Base-by-base conservation (phyloP, 2,329 filamentous ascomycete genomes). In the Didymella pomorum region DNA sequence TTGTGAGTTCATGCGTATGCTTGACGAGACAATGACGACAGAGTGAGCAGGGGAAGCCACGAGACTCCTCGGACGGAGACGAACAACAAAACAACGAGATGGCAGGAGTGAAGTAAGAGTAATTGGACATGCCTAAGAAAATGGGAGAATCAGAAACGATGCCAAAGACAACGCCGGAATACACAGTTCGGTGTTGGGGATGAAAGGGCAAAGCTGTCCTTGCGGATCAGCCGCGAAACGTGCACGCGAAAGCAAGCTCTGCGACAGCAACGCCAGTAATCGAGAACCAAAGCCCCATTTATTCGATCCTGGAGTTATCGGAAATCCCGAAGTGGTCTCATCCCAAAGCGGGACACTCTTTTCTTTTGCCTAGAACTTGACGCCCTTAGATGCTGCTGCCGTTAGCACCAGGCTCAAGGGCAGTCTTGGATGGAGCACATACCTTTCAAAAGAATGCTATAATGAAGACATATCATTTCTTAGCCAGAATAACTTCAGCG, bases 401-500 rank as follows among this genome's bases (percentile, higher is more conserved):
- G 44, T 44, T 29, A 57, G 48, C n/a, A 11, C 9, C 31, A 47
- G 11, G 23, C 21, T n/a, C 16, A n/a, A 21, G 23, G 33, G 26
- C n/a, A 25, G 4, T 28, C 28, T 18, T 11, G 25, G 3, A 31
- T n/a, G 21, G 1, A 25, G 20, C 12, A 54, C 41, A 28, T 42
- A 46, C 45, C 26, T n/a, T n/a, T n/a, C n/a, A 45, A 29, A 1
- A 7, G 4, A 43, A 18, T 20, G 10, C 1, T 14, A 20, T 25
- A n/a, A 18, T 18, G 10, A 39, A 18, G 20, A 8, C 21, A 1
- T 10, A 25, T 52, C 37, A 67, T 16, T 53, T 48, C 37, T 57
- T 16, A 29, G 47, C 61, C 52, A 72, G 29, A 31, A 74, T 41
- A 16, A 33, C 54, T 52, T 76, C 73, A 0, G 72, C 73, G 31